Conservation (phyloP, 1,284 basidiomycete genomes). For the Heterobasidion occidentale region DNA sequence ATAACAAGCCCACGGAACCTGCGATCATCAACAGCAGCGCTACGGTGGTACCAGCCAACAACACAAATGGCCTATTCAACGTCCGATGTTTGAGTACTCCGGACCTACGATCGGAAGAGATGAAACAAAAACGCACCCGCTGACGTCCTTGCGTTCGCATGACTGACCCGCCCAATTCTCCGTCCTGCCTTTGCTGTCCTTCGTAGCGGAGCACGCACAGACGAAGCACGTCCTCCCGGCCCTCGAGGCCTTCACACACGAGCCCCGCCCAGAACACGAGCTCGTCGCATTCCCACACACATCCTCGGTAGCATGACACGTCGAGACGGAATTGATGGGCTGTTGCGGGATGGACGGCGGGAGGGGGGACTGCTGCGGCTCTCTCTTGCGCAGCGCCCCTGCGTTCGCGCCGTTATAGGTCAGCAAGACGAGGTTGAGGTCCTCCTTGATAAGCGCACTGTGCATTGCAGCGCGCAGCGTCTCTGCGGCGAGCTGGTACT, state of each 20-base stretch:
- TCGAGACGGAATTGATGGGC: conserved; percentile 53
- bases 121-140: conserved; percentile 43
- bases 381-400: neutral
- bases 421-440: conserved; percentile 45
- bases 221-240: conserved; percentile 66
- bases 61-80: conserved; percentile 53
- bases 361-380: conserved; percentile 41
- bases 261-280: conserved; percentile 62
- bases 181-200: conserved; percentile 38
- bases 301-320: conserved; percentile 50
- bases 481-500: conserved; percentile 39
- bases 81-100: conserved; percentile 2
- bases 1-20: conserved; percentile 63
- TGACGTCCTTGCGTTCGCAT: conserved; percentile 73
- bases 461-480: conserved; percentile 38
- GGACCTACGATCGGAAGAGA: neutral
- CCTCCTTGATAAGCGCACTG: conserved; percentile 26
- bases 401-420: conserved; percentile 16
- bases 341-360: conserved; percentile 42
- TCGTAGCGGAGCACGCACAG: conserved; percentile 57
- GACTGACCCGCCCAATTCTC: conserved; percentile 65
- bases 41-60: conserved; percentile 61
- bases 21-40: conserved; percentile 54
- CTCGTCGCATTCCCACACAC: conserved; percentile 56
- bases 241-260: conserved; percentile 52